Evolutionary conservation across 371 early-diverging fungal genomes (phyloP), one percentile per base, ranked within the genome.

Genomic region (Mortierella sp.): DNA sequence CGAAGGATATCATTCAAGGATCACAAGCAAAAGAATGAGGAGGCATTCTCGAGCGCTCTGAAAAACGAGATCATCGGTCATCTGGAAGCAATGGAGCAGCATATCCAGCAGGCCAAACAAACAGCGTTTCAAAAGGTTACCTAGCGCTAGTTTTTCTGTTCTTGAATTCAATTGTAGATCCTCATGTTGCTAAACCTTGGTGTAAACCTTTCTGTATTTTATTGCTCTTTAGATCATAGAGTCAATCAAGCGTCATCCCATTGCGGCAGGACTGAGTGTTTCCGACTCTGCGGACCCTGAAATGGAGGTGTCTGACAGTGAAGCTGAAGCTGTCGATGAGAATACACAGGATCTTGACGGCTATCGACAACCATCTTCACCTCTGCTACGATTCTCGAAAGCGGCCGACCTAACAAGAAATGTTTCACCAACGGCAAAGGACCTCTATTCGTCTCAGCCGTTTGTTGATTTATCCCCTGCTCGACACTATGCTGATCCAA

Each of bases 71-170:
- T 75, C 21, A 31, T 47, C 7, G 37, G 44, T 8, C 69, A 68
- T 47, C 28, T 75, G 28, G 56, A 64, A n/a, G 57, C 26, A 24
- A 56, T 75, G 61, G 60, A 49, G 11, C 50, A 43, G 8, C 48
- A 55, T 15, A 60, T 75, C 28, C 69, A 75, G 27, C 44, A 60
- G 43, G 76, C 61, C n/a, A 75, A 75, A 31, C 19, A 34, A 2
- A 53, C 24, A 21, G 69, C 76, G 0, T 60, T 60, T 37, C 15
- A 31, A 1, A 75, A 75, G 58, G 76, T 75, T 64, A 2, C 9
- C n/a, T 8, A 1, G 5, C n/a, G 39, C 43, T 41, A 46, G 27
- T 4, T 26, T 44, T 24, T 23, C 26, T 43, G 55, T 32, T 3
- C 41, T 1, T 28, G 30, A 51, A 30, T 12, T 56, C n/a, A 15